Evolutionary conservation across 768 basidiomycete genomes (phyloP), one percentile per base, ranked within the genome.

Genomic region (Lepiota venenata): DNA sequence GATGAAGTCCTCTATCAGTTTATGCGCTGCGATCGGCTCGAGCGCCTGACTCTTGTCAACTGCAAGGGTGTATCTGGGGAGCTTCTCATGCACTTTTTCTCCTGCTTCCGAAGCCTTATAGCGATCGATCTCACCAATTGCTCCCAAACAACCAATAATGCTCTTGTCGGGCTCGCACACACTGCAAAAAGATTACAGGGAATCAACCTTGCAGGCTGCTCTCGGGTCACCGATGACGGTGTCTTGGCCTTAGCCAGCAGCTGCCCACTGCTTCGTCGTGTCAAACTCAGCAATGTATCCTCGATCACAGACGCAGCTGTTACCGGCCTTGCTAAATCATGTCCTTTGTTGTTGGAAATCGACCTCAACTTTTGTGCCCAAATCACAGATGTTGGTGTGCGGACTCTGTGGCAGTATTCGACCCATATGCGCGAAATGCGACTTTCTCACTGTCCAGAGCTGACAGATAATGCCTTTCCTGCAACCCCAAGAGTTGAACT

Each of bases 341-440:
- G 93, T 65, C 88, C 91, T 1, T 78, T 93, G 47, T 81, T 99
- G 21, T 81, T 99, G 53, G 97, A 99, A 69, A 84, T 98, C 60
- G 97, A 99, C 71, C 84, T 99, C 63, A 87, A 91, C 63, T 79
- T 84, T 58, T 94, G 94, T 73, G 78, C 80, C 56, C 75, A 75
- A 51, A 79, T 98, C 64, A 88, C 92, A 15, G 87, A 97, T 64
- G 66, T 76, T 12, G 79, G 90, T 27, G 75, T 94, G 53, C 86
- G 92, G 50, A 86, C 92, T 58, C 80, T 98, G 29, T 95, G 95
- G 91, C 74, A 80, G 10, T 71, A 89, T 62, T 87, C 87, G 1
- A 73, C 74, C 22, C 83, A 93, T 63, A 88, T 99, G 78, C 88
- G 96, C 49, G 97, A 99, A 70, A 82, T 99, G 73, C 82, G 88